A percentile compares a stretch with the other conserved stretches of the same genome.
Conservation (phyloP, 768 basidiomycete genomes). For the Lentinula boryana region DNA sequence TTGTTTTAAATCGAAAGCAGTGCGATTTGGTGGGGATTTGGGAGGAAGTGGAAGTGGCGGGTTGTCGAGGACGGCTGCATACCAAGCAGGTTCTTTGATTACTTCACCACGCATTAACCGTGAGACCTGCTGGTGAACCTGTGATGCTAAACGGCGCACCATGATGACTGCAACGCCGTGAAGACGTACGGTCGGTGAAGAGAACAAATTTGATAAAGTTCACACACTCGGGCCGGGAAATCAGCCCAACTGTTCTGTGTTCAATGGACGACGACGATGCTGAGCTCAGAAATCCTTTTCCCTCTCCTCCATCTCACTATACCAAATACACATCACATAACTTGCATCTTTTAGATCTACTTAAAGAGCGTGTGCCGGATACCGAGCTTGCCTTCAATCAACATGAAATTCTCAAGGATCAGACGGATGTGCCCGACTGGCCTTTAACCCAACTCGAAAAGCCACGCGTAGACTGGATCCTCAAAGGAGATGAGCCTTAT, state of each 20-base stretch:
- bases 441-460: constrained; percentile 71
- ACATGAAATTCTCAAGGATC: constrained; percentile 60
- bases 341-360: constrained; percentile 56
- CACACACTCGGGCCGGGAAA: neutral
- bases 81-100: constrained; percentile 72
- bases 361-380: constrained; percentile 47
- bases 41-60: constrained; percentile 87
- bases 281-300: constrained; percentile 82
- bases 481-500: constrained; percentile 67
- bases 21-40: constrained; percentile 56
- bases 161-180: constrained; percentile 26
- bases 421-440: constrained; percentile 74
- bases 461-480: constrained; percentile 87
- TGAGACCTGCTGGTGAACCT: constrained; percentile 85
- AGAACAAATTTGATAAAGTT: neutral
- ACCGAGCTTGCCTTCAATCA: constrained; percentile 43
- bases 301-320: constrained; percentile 84
- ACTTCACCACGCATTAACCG: constrained; percentile 67
- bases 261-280: constrained; percentile 67
- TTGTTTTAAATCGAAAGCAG: constrained; percentile 44
- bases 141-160: constrained; percentile 77
- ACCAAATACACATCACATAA: constrained; percentile 71
- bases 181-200: neutral
- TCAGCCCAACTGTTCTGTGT: neutral
- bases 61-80: constrained; percentile 74